Base-by-base conservation (phyloP, 345 rosid genomes). In the Citrus hindsii region DNA sequence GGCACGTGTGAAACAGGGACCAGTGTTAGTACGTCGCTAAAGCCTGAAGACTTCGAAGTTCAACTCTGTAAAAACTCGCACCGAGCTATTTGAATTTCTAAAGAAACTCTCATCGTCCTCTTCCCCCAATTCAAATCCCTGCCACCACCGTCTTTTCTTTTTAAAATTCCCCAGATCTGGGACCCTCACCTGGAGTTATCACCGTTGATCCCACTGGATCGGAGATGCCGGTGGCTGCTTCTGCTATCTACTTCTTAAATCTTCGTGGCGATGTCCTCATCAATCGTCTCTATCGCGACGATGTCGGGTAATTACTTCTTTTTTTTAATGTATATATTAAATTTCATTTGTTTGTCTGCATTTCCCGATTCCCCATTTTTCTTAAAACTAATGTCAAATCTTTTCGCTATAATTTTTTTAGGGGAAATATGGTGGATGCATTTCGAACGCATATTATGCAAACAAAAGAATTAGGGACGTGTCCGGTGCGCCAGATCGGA, bases 401-500 rank as follows among this genome's bases (percentile, higher is more conserved):
- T 18, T 33, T n/a, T n/a, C 40, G 25, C 53, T 69, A 7, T 65
- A 3, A 60, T 12, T 61, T 51, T 48, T 37, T n/a, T 64, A 94
- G 99, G 79, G 98, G 98, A 64, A 97, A 94, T 70, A 97, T 97
- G 99, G 98, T 97, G 86, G 98, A 96, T 83, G 99, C 99, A n/a
- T 97, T 97, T 76, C 90, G 99, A 66, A 87, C 82, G 85, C 99
- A 97, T 86, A 94, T 97, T 81, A 94, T 97, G 99, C 99, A 94
- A 79, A 97, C 98, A 1, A 97, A 97, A 77, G 99, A 97, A 80
- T 90, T 97, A 14, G 98, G 99, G 24, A 97, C 95, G 16, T 97
- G 99, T 67, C 99, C 98, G 0, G 98, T 93, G 75, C 92, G 98
- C 79, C 98, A 94, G 90, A 97, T 97, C 88, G 99, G 97, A 80